These are phyloP conservation scores for Cornus kousa DNA, from an alignment of 148 eudicot genomes.

Conservation along the genomic window DNA sequence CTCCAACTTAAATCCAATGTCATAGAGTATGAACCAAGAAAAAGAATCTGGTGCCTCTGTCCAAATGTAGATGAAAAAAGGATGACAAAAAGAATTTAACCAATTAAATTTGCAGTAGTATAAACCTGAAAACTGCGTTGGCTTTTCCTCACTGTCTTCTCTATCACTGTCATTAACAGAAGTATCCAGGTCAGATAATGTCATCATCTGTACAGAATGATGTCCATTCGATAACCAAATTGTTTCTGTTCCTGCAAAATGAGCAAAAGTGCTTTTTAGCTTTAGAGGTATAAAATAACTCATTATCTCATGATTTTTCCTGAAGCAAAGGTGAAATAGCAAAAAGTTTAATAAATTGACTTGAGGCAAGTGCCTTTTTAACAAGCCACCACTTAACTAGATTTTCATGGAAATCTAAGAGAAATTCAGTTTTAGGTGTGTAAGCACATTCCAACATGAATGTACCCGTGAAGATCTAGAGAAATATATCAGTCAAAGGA, in stretches of 20 bases:
- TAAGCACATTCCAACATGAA: not conserved
- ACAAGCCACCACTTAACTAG: not conserved
- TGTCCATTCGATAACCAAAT: constrained; percentile 84
- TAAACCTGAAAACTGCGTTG: constrained; percentile 59
- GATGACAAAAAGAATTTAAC: not conserved
- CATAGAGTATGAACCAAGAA: constrained; percentile 1
- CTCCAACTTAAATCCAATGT: not conserved
- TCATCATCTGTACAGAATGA: constrained; percentile 53
- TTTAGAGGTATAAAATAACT: not conserved
- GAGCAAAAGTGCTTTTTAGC: constrained; percentile 11
- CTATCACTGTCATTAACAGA: constrained; percentile 35
- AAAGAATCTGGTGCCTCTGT: not conserved
- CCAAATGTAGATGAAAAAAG: not conserved
- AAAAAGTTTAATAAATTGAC: not conserved
- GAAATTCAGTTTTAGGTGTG: not conserved
- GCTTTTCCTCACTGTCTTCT: constrained; percentile 36
- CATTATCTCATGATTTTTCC: not conserved
- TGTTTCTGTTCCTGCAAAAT: constrained; percentile 58
- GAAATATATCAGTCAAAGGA: not conserved
- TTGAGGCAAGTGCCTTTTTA: not conserved
- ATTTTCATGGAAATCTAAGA: constrained; percentile 3
- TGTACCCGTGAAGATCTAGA: not conserved
- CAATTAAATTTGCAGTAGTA: constrained; percentile 4
- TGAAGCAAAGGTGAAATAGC: not conserved
- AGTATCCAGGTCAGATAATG: constrained; percentile 41